These are phyloP conservation scores for Pichia sp. DNA, from an alignment of 1,139 yeast species.

Conservation along the genomic window DNA sequence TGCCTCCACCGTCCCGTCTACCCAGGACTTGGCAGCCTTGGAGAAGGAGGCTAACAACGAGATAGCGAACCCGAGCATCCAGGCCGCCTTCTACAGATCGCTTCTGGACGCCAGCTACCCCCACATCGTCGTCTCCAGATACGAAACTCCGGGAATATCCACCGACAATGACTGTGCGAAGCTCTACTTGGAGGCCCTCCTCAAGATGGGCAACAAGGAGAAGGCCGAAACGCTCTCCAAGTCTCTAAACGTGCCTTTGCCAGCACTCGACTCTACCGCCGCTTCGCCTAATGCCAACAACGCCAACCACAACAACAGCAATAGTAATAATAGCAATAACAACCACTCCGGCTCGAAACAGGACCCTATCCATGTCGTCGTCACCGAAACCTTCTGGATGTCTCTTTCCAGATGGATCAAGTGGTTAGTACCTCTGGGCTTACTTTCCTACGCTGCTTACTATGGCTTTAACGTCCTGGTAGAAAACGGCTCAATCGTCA, in stretches of 20 bases:
- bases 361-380: constrained; percentile 87
- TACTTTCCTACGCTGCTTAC: constrained; percentile 67
- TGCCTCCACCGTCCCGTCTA: constrained; percentile 19
- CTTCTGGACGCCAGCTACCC: constrained; percentile 79
- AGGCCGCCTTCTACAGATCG: constrained; percentile 75
- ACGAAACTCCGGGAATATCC: constrained; percentile 88
- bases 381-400: constrained; percentile 76
- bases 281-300: constrained; percentile 2
- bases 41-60: constrained; percentile 83
- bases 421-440: constrained; percentile 81
- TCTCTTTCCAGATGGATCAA: constrained; percentile 82
- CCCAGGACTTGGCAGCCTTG: constrained; percentile 51
- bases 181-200: constrained; percentile 75
- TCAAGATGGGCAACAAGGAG: constrained; percentile 67
- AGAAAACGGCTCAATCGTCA: constrained; percentile 81
- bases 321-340: neutral
- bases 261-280: constrained; percentile 8
- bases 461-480: constrained; percentile 71
- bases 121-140: constrained; percentile 86
- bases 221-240: constrained; percentile 64
- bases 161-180: constrained; percentile 71
- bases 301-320: constrained; percentile 1
- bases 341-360: constrained; percentile 28
- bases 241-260: constrained; percentile 28
- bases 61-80: constrained; percentile 60